Evolutionary conservation across 1,139 yeast species (phyloP).

Genomic region (Diutina mesorugosa): DNA sequence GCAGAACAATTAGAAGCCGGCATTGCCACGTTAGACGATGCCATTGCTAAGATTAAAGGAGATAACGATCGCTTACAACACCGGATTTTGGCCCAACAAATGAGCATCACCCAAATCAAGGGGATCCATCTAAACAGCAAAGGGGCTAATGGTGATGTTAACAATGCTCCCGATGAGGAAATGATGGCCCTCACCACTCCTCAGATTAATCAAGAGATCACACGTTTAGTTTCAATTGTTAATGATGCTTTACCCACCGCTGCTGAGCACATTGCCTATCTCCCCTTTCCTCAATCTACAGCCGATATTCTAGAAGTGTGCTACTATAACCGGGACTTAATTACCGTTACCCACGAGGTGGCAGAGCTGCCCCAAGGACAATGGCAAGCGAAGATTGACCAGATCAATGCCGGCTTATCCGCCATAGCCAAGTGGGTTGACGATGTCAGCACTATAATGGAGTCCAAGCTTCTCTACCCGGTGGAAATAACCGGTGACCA

Average conservation of each 20-base stretch:
- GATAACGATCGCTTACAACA: background rate
- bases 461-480: background rate
- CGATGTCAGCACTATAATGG: background rate
- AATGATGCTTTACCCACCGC: background rate
- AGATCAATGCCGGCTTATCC: background rate
- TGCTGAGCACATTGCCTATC: background rate
- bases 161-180: background rate
- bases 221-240: background rate
- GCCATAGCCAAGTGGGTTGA: background rate
- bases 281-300: background rate
- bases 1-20: background rate
- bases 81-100: background rate
- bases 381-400: background rate
- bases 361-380: background rate
- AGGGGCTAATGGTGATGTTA: background rate
- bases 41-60: background rate
- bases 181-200: background rate
- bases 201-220: background rate
- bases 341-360: background rate
- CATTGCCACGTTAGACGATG: background rate
- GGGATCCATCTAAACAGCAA: background rate
- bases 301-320: background rate
- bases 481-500: background rate
- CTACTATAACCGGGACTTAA: background rate
- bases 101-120: background rate